Base-by-base conservation (phyloP, 768 basidiomycete genomes). In the Mycena belliarum region DNA sequence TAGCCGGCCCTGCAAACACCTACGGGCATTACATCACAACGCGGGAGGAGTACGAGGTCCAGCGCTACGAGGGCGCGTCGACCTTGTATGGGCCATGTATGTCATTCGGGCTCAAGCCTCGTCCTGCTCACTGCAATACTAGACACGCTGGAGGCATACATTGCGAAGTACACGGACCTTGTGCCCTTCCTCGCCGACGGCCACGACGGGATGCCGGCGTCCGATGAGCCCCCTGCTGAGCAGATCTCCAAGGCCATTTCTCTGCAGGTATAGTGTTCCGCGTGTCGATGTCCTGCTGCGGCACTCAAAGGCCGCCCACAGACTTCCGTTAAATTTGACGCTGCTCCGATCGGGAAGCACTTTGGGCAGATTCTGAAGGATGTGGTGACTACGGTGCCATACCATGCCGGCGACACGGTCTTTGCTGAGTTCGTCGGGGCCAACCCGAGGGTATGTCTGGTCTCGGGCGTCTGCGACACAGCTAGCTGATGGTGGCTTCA, bases 21-120 rank as follows among this genome's bases (percentile, higher is more conserved):
- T 92, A 91, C 64, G 81, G 76, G 0, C 89, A 91, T 71, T 89
- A 91, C 66, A 77, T 90, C 46, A 74, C 88, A 3, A 91, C 88
- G 33, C 76, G 74, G 10, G 89, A 92, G 69, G 89, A 90, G 69
- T 91, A 89, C 67, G 72, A 75, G 21, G 74, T 89, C 10, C 90
- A 93, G 70, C 78, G 91, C 52, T 91, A 91, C 62, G 90, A 92
- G 72, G 91, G 89, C 48, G 89, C 88, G 2, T 91, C 89, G 44
- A 91, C 88, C 15, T 76, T 91, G 32, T 91, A 84, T 68, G 90
- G 91, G 38, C 84, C 79, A 57, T 82, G 91, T 91, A 24, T 0
- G 53, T 23, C 16, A 25, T 38, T 18, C 38, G 35, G 23, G 37
- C 24, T n/a, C 43, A 15, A 10, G 24, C 26, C 20, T 33, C 20